These are phyloP conservation scores for Sphaerulina musiva DNA, from an alignment of 2,329 filamentous ascomycete genomes.

Conservation along the genomic window DNA sequence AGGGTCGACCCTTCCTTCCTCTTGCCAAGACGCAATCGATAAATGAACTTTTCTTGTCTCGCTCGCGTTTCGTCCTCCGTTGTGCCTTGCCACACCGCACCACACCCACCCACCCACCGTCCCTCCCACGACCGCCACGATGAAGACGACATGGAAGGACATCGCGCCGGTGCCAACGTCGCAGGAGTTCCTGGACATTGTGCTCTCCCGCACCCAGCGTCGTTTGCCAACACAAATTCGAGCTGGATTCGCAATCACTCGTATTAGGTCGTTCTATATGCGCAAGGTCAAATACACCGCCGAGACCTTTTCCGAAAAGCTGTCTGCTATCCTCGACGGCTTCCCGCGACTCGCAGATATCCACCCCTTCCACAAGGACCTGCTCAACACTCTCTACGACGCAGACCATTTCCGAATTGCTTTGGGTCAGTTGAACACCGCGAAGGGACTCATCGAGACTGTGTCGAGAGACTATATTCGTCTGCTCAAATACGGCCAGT, in stretches of 20 bases:
- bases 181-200: slow-evolving; percentile 96
- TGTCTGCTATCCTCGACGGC: slow-evolving; percentile 80
- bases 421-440: slow-evolving; percentile 89
- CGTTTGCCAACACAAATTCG: slow-evolving; percentile 92
- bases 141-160: slow-evolving; percentile 58
- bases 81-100: slow-evolving; percentile 5
- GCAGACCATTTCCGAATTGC: slow-evolving; percentile 97
- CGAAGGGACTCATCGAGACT: slow-evolving; percentile 93
- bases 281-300: slow-evolving; percentile 97
- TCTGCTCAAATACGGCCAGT: slow-evolving; percentile 92
- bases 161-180: slow-evolving; percentile 59
- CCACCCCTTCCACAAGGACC: slow-evolving; percentile 84
- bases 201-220: slow-evolving; percentile 86
- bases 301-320: slow-evolving; percentile 93
- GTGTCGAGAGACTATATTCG: slow-evolving; percentile 95
- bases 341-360: slow-evolving; percentile 92
- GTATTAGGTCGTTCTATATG: slow-evolving; percentile 93
- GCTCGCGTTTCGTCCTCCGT: background rate
- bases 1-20: background rate
- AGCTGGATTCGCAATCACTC: slow-evolving; percentile 88
- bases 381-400: slow-evolving; percentile 98
- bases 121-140: slow-evolving; percentile 28
- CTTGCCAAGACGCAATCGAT: background rate
- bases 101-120: background rate
- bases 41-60: background rate